Evolutionary conservation across 2,329 filamentous ascomycete genomes (phyloP).

Genomic region (Ascochyta rabiei): DNA sequence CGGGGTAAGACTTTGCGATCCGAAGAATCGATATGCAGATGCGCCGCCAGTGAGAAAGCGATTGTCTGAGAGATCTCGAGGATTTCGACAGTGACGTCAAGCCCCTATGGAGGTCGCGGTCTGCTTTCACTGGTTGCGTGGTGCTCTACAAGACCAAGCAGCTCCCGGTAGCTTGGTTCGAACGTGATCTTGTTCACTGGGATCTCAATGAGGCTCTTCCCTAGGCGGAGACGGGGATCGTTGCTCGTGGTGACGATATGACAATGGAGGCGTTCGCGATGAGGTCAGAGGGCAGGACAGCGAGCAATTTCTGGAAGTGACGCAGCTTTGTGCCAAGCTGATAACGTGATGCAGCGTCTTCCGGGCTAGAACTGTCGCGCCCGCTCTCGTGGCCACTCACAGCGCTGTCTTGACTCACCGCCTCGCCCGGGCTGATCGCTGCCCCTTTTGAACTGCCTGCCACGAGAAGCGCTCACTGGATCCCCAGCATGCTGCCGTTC

Average conservation of each 20-base stretch:
- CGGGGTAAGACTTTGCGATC: conserved; percentile 34
- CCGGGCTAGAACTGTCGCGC: conserved; percentile 12
- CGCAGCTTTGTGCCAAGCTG: conserved; percentile 35
- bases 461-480: conserved; percentile 19
- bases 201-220: conserved; percentile 35
- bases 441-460: conserved; percentile 30
- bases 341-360: conserved; percentile 38
- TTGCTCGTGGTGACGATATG: conserved; percentile 41
- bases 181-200: conserved; percentile 20
- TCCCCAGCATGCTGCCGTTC: conserved; percentile 14
- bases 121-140: conserved; percentile 16
- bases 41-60: conserved; percentile 25
- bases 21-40: conserved; percentile 21
- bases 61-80: conserved; percentile 24
- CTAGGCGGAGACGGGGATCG: conserved; percentile 33
- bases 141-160: conserved; percentile 16
- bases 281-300: conserved; percentile 45
- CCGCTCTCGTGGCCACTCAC: conserved; percentile 3
- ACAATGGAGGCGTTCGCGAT: conserved; percentile 45
- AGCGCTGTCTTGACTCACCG: conserved; percentile 16
- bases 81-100: conserved; percentile 39
- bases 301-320: conserved; percentile 42
- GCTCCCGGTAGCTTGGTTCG: conserved; percentile 13
- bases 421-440: conserved; percentile 20
- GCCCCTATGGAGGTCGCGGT: conserved; percentile 29